These are phyloP conservation scores for Neurospora sp. DNA, from an alignment of 495 filamentous ascomycete species.

Conservation along the genomic window DNA sequence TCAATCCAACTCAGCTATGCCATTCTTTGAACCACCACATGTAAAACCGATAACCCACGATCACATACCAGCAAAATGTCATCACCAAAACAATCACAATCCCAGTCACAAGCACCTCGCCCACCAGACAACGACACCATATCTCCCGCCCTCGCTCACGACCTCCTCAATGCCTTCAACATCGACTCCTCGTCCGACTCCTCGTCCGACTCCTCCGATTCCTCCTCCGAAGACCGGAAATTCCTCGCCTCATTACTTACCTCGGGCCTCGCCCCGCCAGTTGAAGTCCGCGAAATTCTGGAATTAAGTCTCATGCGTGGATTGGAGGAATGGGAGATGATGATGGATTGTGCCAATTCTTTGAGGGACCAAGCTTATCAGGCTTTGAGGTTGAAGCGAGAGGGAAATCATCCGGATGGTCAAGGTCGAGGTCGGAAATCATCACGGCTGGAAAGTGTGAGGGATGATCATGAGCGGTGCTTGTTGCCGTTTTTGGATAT, in stretches of 20 bases:
- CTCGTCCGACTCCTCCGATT: constrained; percentile 9
- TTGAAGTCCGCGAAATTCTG: constrained; percentile 16
- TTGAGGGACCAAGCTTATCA: constrained; percentile 6
- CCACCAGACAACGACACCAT: neutral
- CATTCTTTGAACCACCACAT: neutral
- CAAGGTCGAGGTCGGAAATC: neutral
- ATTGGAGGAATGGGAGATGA: constrained; percentile 25
- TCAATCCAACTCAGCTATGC: neutral
- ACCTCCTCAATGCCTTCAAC: constrained; percentile 22
- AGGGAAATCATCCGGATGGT: neutral
- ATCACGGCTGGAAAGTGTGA: neutral
- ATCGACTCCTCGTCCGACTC: constrained; percentile 2
- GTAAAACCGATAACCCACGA: neutral
- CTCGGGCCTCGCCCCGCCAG: constrained; percentile 10
- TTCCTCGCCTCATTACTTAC: constrained; percentile 17
- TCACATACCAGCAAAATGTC: neutral
- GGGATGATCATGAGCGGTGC: neutral
- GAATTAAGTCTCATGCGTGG: constrained; percentile 18
- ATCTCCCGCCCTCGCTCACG: neutral
- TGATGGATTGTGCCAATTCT: constrained; percentile 19
- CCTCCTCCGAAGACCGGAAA: constrained; percentile 9
- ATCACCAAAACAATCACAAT: neutral
- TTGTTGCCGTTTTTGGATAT: neutral
- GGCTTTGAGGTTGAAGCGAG: neutral
- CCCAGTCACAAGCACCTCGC: neutral